Percentiles rank a stretch among this genome's conserved stretches.
These are phyloP conservation scores for Phytophthora litchii DNA, from an alignment of 352 stramenopile species.

Conservation along the genomic window DNA sequence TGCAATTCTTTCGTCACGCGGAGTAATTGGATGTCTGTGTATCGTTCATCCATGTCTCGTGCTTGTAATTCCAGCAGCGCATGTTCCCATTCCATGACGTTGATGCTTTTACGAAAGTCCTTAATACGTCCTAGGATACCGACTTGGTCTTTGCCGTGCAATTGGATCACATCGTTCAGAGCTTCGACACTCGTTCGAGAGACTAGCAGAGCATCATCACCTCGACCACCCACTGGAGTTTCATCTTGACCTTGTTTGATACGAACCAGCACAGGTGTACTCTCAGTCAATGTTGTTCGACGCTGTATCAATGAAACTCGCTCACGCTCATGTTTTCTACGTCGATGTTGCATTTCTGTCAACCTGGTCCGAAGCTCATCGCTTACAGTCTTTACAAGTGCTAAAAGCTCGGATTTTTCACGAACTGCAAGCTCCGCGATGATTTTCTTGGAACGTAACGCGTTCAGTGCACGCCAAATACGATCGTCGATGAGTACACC, in stretches of 20 bases:
- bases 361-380: constrained; percentile 60
- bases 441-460: constrained; percentile 70
- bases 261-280: constrained; percentile 81
- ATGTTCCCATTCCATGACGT: constrained; percentile 94
- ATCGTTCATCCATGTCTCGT: constrained; percentile 90
- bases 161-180: constrained; percentile 88
- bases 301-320: constrained; percentile 11
- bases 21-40: constrained; percentile 93
- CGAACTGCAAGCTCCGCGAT: constrained; percentile 55
- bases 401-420: constrained; percentile 61
- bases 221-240: constrained; percentile 53
- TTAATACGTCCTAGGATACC: constrained; percentile 88
- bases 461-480: constrained; percentile 71
- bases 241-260: constrained; percentile 94
- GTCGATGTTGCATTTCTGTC: constrained; percentile 43
- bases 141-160: constrained; percentile 89
- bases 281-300: constrained; percentile 29
- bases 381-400: constrained; percentile 48
- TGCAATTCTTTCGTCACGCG: constrained; percentile 94
- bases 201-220: constrained; percentile 82
- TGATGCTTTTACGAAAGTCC: constrained; percentile 95
- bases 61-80: constrained; percentile 78
- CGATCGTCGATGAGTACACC: constrained; percentile 66
- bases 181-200: constrained; percentile 77
- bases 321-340: constrained; percentile 35